Conservation (phyloP, 768 basidiomycete genomes). For the Trametes villosa region DNA sequence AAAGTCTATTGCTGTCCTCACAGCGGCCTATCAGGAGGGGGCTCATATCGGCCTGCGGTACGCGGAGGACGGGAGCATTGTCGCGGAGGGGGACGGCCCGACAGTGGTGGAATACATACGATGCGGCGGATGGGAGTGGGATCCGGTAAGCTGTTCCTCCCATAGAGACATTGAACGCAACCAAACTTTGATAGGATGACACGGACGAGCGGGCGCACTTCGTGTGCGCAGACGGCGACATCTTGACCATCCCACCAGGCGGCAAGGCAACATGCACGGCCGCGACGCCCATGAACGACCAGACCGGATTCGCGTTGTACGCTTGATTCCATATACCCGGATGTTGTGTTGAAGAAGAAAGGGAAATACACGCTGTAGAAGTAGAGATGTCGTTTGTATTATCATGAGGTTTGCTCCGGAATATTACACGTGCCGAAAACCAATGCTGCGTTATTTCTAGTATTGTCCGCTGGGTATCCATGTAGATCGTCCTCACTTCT, state of each 20-base stretch:
- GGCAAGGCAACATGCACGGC: slow-evolving; percentile 60
- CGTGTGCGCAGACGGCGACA: slow-evolving; percentile 80
- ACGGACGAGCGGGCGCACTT: slow-evolving; percentile 66
- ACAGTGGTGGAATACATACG: slow-evolving; percentile 78
- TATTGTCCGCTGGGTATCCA: slow-evolving; percentile 18
- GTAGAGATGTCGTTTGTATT: slow-evolving; percentile 23
- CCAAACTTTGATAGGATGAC: slow-evolving; percentile 57
- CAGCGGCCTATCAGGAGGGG: slow-evolving; percentile 75
- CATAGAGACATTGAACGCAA: slow-evolving; percentile 3
- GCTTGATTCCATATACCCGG: slow-evolving; percentile 40
- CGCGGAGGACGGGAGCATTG: slow-evolving; percentile 44
- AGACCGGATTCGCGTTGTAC: slow-evolving; percentile 52
- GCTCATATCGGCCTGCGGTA: slow-evolving; percentile 69
- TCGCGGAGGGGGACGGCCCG: slow-evolving; percentile 48
- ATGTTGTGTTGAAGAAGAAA: no score
- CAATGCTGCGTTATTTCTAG: slow-evolving; percentile 11
- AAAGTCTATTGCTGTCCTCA: slow-evolving; percentile 58
- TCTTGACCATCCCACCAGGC: slow-evolving; percentile 61
- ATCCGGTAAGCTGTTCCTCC: slow-evolving; percentile 59
- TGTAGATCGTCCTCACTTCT: slow-evolving; percentile 11
- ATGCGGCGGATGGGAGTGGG: slow-evolving; percentile 86
- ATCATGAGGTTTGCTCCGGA: background rate
- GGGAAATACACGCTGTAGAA: background rate
- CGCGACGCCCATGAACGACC: slow-evolving; percentile 38
- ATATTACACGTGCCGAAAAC: slow-evolving; percentile 8